phyloP scores from a whole-genome alignment of 345 rosid species.

The Hibiscus mutabilis region DNA sequence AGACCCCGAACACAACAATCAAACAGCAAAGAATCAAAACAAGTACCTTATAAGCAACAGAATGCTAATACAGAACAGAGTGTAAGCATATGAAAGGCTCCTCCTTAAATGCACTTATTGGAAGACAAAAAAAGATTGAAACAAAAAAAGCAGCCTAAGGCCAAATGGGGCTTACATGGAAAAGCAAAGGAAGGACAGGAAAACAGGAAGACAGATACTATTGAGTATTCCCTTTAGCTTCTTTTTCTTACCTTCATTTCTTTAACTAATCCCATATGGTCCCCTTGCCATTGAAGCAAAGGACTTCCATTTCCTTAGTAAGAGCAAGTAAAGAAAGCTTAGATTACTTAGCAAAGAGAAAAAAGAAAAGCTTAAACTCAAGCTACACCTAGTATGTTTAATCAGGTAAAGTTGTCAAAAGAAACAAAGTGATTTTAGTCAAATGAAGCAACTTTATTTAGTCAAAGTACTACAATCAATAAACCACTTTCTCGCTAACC shows the following conservation, averaged over 20 bases:
- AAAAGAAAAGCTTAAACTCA: too few species aligned
- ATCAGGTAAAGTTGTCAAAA: too few species aligned
- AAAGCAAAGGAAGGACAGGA: conserved; percentile 10
- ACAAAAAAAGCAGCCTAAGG: conserved; percentile 7
- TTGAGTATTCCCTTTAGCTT: background rate
- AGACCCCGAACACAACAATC: conserved; percentile 22
- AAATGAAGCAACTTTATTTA: background rate
- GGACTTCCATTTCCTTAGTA: too few species aligned
- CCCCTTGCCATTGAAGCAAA: too few species aligned
- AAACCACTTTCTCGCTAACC: background rate
- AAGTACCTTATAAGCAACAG: background rate
- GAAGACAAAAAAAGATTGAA: conserved; percentile 13
- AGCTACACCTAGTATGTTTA: too few species aligned
- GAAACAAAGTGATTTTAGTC: background rate
- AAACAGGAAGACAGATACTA: background rate
- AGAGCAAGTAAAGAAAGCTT: too few species aligned
- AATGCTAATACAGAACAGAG: background rate
- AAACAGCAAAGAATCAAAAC: background rate
- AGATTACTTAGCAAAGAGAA: too few species aligned
- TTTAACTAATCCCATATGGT: too few species aligned
- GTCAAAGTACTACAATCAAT: background rate
- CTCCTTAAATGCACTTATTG: background rate
- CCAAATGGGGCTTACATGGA: conserved; percentile 18
- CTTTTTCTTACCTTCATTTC: background rate
- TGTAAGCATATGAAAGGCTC: background rate